Evolutionary conservation across 768 basidiomycete species (phyloP).

Genomic region (Asterophora lycoperdoides): DNA sequence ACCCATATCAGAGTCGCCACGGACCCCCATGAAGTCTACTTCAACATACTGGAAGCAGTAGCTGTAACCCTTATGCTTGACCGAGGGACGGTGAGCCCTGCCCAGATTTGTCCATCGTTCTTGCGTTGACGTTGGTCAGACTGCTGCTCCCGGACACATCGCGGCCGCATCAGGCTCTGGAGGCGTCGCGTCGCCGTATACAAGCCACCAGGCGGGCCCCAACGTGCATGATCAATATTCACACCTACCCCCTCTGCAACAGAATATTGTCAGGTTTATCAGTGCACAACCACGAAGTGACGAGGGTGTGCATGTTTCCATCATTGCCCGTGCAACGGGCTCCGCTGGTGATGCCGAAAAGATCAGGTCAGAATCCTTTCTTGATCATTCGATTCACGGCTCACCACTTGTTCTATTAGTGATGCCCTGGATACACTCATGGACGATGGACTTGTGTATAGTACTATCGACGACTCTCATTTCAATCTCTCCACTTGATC

Average conservation of each 20-base stretch:
- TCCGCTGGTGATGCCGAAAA: conserved; percentile 42
- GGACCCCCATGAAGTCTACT: conserved; percentile 75
- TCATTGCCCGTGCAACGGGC: conserved; percentile 64
- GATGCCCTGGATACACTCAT: conserved; percentile 72
- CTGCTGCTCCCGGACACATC: conserved; percentile 27
- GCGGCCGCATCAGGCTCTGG: conserved; percentile 12
- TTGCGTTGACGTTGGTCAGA: conserved; percentile 19
- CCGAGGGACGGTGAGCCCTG: conserved; percentile 55
- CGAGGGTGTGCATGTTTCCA: conserved; percentile 73
- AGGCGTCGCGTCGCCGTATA: conserved; percentile 38
- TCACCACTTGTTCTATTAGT: conserved; percentile 31
- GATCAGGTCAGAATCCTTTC: conserved; percentile 51
- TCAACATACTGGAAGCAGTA: conserved; percentile 76
- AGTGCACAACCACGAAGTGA: conserved; percentile 37
- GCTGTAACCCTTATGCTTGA: conserved; percentile 62
- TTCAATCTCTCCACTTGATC: conserved; percentile 49
- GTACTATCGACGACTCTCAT: conserved; percentile 80
- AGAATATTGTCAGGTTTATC: conserved; percentile 65
- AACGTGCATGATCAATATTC: conserved; percentile 42
- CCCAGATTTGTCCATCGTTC: conserved; percentile 3
- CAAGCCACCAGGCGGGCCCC: conserved; percentile 26
- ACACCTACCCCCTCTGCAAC: conserved; percentile 55
- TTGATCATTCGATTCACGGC: neutral
- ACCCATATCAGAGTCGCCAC: conserved; percentile 63
- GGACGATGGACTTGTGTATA: conserved; percentile 76